Base-by-base conservation (phyloP, 169 alveolate genomes). In the Babesia gibsoni region DNA sequence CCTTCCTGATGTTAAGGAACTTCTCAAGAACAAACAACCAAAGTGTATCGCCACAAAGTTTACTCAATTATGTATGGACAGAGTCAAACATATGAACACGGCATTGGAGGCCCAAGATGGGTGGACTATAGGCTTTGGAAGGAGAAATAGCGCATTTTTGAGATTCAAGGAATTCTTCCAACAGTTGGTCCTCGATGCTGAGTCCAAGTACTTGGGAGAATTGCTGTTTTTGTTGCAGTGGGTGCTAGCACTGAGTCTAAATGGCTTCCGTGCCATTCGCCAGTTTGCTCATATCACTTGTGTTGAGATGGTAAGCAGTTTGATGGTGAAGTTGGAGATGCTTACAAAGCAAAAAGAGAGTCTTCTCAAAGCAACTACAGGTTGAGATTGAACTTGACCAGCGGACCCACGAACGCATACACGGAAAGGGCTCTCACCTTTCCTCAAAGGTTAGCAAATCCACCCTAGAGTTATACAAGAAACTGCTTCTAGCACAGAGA, bases 81-180 rank as follows among this genome's bases (percentile, higher is more conserved):
- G 86, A 16, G 69, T 67, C 30, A 54, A 22, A 53, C 37, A 25
- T 39, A 32, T 77, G 52, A 57, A 59, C 2, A 54, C 37, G 36
- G 30, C 52, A 1, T 57, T 77, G 22, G 74, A 59, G 0, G 65
- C 42, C 27, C 43, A 77, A 22, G 81, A 67, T n/a, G 82, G 86
- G n/a, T 67, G 80, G 86, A 52, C 63, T 43, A 77, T 77, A 29
- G 82, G 69, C 36, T 39, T 77, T 33, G 82, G 82, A 27, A 33
- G 29, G 7, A 25, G 23, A 3, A 67, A 54, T 48, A 33, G 14
- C 3, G 82, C 73, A 2, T 77, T 45, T 30, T 23, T 49, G 45
- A 64, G 81, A 0, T 77, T 67, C 68, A 63, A 69, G 50, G 86
- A 77, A 63, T 77, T 77, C 67, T 77, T 77, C 63, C 58, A 58